A percentile compares a stretch with the other conserved stretches of the same genome.
Evolutionary conservation across 1,284 basidiomycete species (phyloP).

Genomic region (Trichosporon sp.): DNA sequence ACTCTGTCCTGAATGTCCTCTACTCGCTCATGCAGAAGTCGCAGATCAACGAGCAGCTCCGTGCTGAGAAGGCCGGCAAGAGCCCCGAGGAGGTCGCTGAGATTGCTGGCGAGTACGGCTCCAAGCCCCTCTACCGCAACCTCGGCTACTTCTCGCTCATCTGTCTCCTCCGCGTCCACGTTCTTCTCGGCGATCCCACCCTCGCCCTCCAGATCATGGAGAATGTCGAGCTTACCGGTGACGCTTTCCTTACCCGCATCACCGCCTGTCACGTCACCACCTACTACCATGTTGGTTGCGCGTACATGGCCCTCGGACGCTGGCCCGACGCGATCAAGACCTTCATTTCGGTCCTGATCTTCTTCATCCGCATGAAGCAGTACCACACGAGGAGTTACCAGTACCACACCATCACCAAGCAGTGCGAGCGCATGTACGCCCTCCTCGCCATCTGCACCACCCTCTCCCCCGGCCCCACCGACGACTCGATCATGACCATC

Average conservation of each 20-base stretch:
- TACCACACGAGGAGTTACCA: constrained; percentile 96
- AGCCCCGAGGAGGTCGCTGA: constrained; percentile 78
- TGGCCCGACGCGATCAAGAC: constrained; percentile 94
- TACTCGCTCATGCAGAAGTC: constrained; percentile 98
- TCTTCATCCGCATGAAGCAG: constrained; percentile 87
- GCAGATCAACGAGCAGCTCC: constrained; percentile 89
- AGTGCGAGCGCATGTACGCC: constrained; percentile 96
- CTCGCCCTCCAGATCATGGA: constrained; percentile 90
- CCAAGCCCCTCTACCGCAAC: constrained; percentile 85
- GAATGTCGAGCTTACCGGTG: constrained; percentile 81
- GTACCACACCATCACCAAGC: constrained; percentile 98
- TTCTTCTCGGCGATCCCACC: constrained; percentile 92
- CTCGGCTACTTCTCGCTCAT: constrained; percentile 98
- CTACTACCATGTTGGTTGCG: constrained; percentile 94
- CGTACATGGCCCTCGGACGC: constrained; percentile 90
- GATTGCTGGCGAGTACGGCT: constrained; percentile 88
- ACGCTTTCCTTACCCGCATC: constrained; percentile 80
- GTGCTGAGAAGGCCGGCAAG: constrained; percentile 77
- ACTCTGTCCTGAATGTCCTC: constrained; percentile 94
- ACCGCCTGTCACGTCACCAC: constrained; percentile 83
- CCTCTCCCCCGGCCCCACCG: constrained; percentile 82
- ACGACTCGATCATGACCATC: constrained; percentile 91
- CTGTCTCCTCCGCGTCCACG: constrained; percentile 91
- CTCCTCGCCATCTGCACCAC: constrained; percentile 91
- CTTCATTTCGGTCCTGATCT: constrained; percentile 90